Percentiles rank a stretch among this genome's conserved stretches.
These are phyloP conservation scores for Vanderwaltozyma yarrowii DNA, from an alignment of 805 yeast genomes.

Conservation along the genomic window DNA sequence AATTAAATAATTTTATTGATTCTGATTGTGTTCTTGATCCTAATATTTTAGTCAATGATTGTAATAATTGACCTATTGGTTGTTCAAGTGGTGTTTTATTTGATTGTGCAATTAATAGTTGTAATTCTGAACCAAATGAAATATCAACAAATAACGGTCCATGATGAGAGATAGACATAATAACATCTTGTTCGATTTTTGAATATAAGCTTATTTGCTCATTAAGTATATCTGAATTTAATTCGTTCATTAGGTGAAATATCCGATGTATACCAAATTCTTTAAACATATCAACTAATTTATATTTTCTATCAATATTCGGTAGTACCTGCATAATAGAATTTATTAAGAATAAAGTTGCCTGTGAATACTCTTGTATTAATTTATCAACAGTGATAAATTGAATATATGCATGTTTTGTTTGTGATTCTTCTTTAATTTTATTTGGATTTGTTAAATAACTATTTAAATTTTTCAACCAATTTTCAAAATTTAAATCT, in stretches of 20 bases:
- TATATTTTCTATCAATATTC: constrained; percentile 34
- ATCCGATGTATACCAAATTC: constrained; percentile 47
- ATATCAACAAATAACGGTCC: constrained; percentile 17
- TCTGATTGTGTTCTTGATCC: constrained; percentile 43
- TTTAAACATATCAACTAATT: constrained; percentile 47
- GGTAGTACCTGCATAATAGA: constrained; percentile 43
- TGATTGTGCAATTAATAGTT: constrained; percentile 12
- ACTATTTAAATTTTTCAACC: constrained; percentile 7
- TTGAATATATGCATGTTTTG: background rate
- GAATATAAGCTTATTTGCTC: constrained; percentile 55
- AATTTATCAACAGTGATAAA: constrained; percentile 1
- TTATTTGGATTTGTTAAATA: constrained; percentile 4
- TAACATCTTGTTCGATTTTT: constrained; percentile 29
- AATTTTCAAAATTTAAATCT: constrained; percentile 4
- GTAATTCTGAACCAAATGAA: constrained; percentile 17
- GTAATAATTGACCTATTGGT: constrained; percentile 44
- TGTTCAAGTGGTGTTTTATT: constrained; percentile 61
- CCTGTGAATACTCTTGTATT: constrained; percentile 1
- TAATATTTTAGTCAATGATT: constrained; percentile 41
- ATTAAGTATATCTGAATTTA: constrained; percentile 48
- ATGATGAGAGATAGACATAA: constrained; percentile 25
- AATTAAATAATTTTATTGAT: constrained; percentile 36
- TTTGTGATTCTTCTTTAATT: background rate
- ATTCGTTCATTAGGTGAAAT: constrained; percentile 39
- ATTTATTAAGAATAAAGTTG: constrained; percentile 41